These are phyloP conservation scores for Pyrenophora tritici-repentis DNA, from an alignment of 2,329 filamentous ascomycete species.

Conservation along the genomic window DNA sequence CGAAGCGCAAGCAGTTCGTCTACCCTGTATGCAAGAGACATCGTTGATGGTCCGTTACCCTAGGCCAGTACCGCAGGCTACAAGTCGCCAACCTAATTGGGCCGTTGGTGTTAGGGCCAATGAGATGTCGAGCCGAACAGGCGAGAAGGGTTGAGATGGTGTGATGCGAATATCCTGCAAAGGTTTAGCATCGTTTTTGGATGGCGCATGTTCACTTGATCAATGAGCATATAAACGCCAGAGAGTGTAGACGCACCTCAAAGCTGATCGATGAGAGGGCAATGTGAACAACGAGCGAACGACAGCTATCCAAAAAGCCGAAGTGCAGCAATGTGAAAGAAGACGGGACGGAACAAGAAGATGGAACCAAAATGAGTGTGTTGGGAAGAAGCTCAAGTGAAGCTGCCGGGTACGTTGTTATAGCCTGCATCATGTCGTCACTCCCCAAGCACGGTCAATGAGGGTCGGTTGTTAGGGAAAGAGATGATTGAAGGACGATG, in stretches of 20 bases:
- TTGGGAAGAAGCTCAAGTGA: conserved; percentile 22
- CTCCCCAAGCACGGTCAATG: conserved; percentile 18
- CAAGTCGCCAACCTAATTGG: conserved; percentile 11
- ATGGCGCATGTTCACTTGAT: not conserved
- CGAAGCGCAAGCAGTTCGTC: conserved; percentile 50
- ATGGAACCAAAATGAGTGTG: conserved; percentile 48
- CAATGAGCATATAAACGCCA: not conserved
- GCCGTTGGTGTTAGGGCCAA: conserved; percentile 13
- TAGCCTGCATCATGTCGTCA: conserved; percentile 28
- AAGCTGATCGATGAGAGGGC: conserved; percentile 36
- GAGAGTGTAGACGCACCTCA: conserved; percentile 31
- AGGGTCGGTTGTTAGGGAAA: conserved; percentile 17
- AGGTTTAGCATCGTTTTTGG: conserved; percentile 9
- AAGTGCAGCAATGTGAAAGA: conserved; percentile 47
- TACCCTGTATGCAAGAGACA: conserved; percentile 48
- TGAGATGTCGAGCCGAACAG: conserved; percentile 16
- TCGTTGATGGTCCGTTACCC: conserved; percentile 18
- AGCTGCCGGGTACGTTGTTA: conserved; percentile 23
- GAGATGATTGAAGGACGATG: conserved; percentile 5
- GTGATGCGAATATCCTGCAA: conserved; percentile 45
- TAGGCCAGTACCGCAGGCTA: conserved; percentile 10
- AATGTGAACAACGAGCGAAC: conserved; percentile 40
- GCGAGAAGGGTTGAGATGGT: conserved; percentile 41
- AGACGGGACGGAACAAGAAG: conserved; percentile 41
- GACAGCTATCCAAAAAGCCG: conserved; percentile 48